phyloP scores from a whole-genome alignment of 768 basidiomycete genomes.

The Leccinum broughii region DNA sequence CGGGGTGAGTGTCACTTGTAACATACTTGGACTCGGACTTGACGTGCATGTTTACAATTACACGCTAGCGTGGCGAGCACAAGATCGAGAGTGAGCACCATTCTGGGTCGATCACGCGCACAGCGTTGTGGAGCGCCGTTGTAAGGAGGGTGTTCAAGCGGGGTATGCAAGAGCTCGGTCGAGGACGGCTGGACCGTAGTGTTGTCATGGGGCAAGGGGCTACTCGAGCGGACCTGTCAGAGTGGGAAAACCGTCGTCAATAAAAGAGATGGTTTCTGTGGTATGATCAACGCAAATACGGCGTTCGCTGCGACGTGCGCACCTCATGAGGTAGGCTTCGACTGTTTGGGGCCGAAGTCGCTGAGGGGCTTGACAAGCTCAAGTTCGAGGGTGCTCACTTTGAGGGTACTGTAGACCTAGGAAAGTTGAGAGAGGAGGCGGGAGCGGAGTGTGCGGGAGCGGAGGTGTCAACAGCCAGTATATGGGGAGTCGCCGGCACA shows the following conservation, averaged over 20 bases:
- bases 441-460: constrained; percentile 80
- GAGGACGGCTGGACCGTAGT: too few relatives aligned
- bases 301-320: constrained; percentile 81
- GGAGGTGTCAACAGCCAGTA: constrained; percentile 78
- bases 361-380: constrained; percentile 77
- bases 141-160: too few relatives aligned
- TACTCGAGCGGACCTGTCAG: constrained; percentile 31
- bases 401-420: constrained; percentile 88
- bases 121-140: too few relatives aligned
- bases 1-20: too few relatives aligned
- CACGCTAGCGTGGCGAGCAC: too few relatives aligned
- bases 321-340: constrained; percentile 93
- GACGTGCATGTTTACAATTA: too few relatives aligned
- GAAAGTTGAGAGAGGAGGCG: constrained; percentile 89
- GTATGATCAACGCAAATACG: constrained; percentile 88
- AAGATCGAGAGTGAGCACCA: too few relatives aligned
- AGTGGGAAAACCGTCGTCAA: constrained; percentile 46
- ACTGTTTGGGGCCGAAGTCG: constrained; percentile 60
- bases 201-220: too few relatives aligned
- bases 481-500: constrained; percentile 48
- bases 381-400: constrained; percentile 66
- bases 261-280: constrained; percentile 79
- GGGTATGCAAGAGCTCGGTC: too few relatives aligned
- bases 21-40: too few relatives aligned
- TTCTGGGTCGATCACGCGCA: too few relatives aligned